Base-by-base conservation (phyloP, 1,284 basidiomycete species). In the Ustilago xerochloae region DNA sequence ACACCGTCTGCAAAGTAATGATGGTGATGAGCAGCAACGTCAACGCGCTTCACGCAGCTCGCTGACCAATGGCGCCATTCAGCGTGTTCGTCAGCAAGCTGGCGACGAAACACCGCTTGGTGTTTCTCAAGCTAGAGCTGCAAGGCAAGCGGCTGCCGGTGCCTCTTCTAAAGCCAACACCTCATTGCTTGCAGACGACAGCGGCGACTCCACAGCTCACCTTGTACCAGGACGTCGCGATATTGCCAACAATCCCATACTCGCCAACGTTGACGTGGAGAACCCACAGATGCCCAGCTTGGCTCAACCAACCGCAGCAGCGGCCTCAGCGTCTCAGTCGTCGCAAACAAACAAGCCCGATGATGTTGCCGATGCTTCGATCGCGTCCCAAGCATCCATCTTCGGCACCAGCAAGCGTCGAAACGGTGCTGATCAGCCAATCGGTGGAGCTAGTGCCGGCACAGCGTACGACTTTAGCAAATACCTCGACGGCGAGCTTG, bases 391-490 rank as follows among this genome's bases (percentile, higher is more conserved):
- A 18, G 60, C 66, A 6, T 55, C 56, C 56, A 56, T 69, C 56
- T 69, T 69, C 36, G 66, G 66, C 15, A 69, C 62, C 4, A 29
- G 48, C 18, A 65, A 58, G 13, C 68, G 68, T 22, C 56, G 61
- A 7, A 59, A 60, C 46, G 63, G 70, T 13, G 48, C 28, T 16
- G 61, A 63, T 16, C 64, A 63, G 32, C 60, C 64, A 39, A 61
- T 63, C 22, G 56, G 63, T 9, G 58, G 41, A 30, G 58, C 53
- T 18, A 43, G 16, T 15, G 45, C 48, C 22, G 67, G 59, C 36
- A 55, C 52, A 43, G 71, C 57, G 3, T 74, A 74, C 33, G 71
- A 74, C 41, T 74, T 74, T 39, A 54, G 45, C 65, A 74, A 68
- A 36, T 74, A 74, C 33, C 65, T 74, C 30, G 65, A 74, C 18